These are phyloP conservation scores for Thermothelomyces thermophilus DNA, from an alignment of 2,329 filamentous ascomycete genomes.

Conservation along the genomic window DNA sequence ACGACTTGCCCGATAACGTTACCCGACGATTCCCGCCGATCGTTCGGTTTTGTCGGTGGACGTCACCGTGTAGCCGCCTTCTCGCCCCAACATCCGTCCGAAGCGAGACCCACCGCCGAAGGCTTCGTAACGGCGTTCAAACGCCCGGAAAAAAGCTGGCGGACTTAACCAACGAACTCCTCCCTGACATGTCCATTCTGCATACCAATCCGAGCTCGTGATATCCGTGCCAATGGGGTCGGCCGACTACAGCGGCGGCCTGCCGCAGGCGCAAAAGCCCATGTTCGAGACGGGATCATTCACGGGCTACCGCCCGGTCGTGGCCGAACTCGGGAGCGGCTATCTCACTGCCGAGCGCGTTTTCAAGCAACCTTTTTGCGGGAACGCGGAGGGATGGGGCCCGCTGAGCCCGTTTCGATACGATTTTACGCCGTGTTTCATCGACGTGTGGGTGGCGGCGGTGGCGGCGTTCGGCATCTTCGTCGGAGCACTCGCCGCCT, in stretches of 20 bases:
- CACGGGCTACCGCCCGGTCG: constrained; percentile 47
- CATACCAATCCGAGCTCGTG: constrained; percentile 2
- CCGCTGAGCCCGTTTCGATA: constrained; percentile 80
- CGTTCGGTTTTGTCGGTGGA: neutral
- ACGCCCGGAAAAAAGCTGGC: neutral
- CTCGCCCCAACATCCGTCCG: neutral
- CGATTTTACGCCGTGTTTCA: constrained; percentile 95
- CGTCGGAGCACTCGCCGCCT: constrained; percentile 68
- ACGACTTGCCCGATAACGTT: neutral
- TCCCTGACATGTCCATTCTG: constrained; percentile 22
- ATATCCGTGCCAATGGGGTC: constrained; percentile 32
- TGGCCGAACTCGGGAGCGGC: constrained; percentile 43
- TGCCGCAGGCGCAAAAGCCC: constrained; percentile 36
- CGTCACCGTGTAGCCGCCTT: constrained; percentile 6
- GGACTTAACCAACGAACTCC: neutral
- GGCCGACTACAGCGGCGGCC: constrained; percentile 28
- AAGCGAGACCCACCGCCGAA: constrained; percentile 2
- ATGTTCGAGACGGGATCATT: constrained; percentile 53
- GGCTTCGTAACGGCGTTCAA: neutral
- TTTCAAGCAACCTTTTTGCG: constrained; percentile 68
- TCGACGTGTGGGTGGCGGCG: constrained; percentile 78
- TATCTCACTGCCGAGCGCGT: constrained; percentile 51
- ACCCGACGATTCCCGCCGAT: neutral
- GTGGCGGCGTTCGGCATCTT: constrained; percentile 76
- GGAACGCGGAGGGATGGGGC: constrained; percentile 91